Evolutionary conservation across 305 asterid species (phyloP).

Genomic region (Solanum hybrid): DNA sequence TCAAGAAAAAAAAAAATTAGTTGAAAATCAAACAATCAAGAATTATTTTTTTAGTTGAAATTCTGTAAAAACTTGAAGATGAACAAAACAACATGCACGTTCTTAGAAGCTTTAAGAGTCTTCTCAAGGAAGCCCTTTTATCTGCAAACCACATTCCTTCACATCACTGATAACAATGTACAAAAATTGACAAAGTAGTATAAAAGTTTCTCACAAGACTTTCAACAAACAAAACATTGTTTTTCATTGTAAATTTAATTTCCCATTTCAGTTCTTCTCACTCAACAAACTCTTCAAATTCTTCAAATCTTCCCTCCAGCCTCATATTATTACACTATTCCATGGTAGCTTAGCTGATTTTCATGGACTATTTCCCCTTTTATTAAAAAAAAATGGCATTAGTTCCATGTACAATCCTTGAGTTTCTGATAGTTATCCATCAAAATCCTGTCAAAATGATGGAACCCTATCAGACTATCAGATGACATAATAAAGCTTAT

Average conservation of each 20-base stretch:
- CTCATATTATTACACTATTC: neutral
- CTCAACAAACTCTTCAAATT: neutral
- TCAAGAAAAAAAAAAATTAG: neutral
- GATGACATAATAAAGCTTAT: neutral
- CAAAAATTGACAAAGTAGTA: neutral
- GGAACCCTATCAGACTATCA: neutral
- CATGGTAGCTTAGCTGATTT: neutral
- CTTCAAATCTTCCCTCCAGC: neutral
- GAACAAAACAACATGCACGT: neutral
- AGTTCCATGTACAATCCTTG: neutral
- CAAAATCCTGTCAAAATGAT: neutral
- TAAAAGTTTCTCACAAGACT: neutral
- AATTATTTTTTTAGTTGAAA: neutral
- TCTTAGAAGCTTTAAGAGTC: neutral
- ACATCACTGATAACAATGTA: neutral
- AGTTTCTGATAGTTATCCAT: neutral
- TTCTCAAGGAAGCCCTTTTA: neutral
- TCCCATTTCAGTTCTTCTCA: neutral
- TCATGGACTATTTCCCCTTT: neutral
- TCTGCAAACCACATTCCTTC: neutral
- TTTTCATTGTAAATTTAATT: neutral
- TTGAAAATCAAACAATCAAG: neutral
- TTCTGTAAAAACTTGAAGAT: neutral
- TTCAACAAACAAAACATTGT: neutral
- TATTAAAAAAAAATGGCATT: neutral